Base-by-base conservation (phyloP, 179 eudicot species). In the Silene coronaria region DNA sequence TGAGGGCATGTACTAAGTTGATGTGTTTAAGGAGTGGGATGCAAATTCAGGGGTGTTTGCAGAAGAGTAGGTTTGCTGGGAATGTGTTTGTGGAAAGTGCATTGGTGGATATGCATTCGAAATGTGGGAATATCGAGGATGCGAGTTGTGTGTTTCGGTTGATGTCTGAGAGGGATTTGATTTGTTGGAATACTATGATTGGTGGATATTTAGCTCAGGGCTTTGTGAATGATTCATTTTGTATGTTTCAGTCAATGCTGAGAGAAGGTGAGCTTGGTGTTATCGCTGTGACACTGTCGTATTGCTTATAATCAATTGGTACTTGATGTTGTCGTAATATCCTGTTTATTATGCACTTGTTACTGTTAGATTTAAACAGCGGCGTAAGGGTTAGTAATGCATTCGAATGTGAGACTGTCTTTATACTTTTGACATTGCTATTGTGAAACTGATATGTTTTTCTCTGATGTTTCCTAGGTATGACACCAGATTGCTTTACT, bases 131-230 rank as follows among this genome's bases (percentile, higher is more conserved):
- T 64, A 81, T 85, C 67, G 79, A 83, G 75, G 91, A 89, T 76
- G 96, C 90, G 2, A 79, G 82, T 68, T 67, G 17, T 59, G 70
- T 90, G 32, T 90, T 90, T 72, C 76, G 80, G 80, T 70, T 78
- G 73, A 89, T 90, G 89, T 24, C 51, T 71, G 78, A 78, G 78
- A 84, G 82, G 80, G 92, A 90, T 72, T 79, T 89, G 79, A 89
- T 87, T 46, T 85, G 89, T 68, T 90, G 91, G 91, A 90, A 90
- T 78, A 77, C 88, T 6, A 87, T 90, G 96, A 81, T 90, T 28
- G 88, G 90, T 72, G 93, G 91, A 2, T 86, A 82, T 77, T 84
- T 82, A 1, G 74, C 72, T 78, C 89, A 82, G 42, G 90, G 87
- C 13, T 72, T 84, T 51, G 51, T 51, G 0, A 60, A 82, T 22